Conservation (phyloP, 1,139 yeast genomes). For the Candida anutae region DNA sequence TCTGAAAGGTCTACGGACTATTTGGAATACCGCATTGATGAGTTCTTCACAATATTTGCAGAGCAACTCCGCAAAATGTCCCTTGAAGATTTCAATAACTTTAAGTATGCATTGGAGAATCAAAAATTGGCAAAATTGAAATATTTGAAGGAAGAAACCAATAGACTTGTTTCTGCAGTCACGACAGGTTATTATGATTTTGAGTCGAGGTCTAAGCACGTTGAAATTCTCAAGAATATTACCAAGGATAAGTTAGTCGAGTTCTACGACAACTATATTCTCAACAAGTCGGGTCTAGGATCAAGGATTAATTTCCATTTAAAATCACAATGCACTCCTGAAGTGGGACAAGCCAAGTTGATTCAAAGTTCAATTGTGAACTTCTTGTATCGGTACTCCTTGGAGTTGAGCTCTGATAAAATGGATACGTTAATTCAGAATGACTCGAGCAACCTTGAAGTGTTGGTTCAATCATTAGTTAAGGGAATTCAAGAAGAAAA, state of each 20-base stretch:
- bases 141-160: slow-evolving; percentile 70
- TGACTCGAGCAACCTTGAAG: slow-evolving; percentile 12
- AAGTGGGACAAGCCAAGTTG: slow-evolving; percentile 15
- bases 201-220: slow-evolving; percentile 47
- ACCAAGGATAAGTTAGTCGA: slow-evolving; percentile 50
- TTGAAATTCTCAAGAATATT: slow-evolving; percentile 44
- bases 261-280: slow-evolving; percentile 44
- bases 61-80: slow-evolving; percentile 29
- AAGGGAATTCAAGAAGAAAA: slow-evolving; percentile 8
- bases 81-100: slow-evolving; percentile 56
- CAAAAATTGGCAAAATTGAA: slow-evolving; percentile 66
- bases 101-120: slow-evolving; percentile 59
- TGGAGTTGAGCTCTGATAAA: slow-evolving; percentile 19
- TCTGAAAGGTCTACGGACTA: slow-evolving; percentile 73
- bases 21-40: slow-evolving; percentile 69
- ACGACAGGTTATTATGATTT: slow-evolving; percentile 76
- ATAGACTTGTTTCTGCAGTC: slow-evolving; percentile 59
- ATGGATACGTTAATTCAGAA: slow-evolving; percentile 18
- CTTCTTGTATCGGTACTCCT: slow-evolving; percentile 15
- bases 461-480: too few species aligned
- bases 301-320: slow-evolving; percentile 59
- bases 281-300: slow-evolving; percentile 17
- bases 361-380: slow-evolving; percentile 21
- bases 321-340: slow-evolving; percentile 46
- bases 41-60: slow-evolving; percentile 43